Evolutionary conservation across 2,329 filamentous ascomycete species (phyloP), one percentile per base, ranked within the genome.

Genomic region (Fusarium abutilonis): DNA sequence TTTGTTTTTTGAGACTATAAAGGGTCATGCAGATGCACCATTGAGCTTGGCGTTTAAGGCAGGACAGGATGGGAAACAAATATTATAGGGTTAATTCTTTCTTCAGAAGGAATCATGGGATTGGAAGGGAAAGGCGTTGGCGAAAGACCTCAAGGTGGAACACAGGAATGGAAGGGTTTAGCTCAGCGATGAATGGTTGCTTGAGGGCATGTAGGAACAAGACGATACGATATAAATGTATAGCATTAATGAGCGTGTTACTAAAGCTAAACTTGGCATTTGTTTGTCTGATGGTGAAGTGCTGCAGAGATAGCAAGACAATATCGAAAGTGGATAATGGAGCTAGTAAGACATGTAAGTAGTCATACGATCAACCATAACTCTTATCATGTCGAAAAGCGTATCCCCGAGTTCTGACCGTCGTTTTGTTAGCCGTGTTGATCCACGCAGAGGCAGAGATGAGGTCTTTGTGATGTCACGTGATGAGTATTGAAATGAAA

Each of bases 21-120:
- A 66, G 52, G 43, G 59, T 35, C 53, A 58, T 57, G 63, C 56
- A 56, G 44, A 64, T 62, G 56, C 54, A 66, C 60, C 32, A 47
- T 54, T 62, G 61, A 70, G 67, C 67, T 66, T 56, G 68, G 68
- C 68, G 68, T 70, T 70, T 48, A 64, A 58, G 68, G 61, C 13
- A 63, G 59, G 62, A 57, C 32, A 45, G 56, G 54, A 26, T 26
- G 23, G 23, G 23, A 8, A 52, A 48, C 29, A 40, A 55, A 51
- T 58, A 53, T 47, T 59, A 59, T 47, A 64, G 49, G 52, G 40
- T 21, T 51, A 60, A 38, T 49, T 39, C 41, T 52, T 48, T 36
- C 38, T 48, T 28, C 21, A 14, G 32, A 40, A 28, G 38, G 63
- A 60, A 69, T 58, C 36, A 61, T 54, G 52, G 53, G 46, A 56